Conservation (phyloP, 2,329 filamentous ascomycete species). For the Cordyceps fumosorosea region DNA sequence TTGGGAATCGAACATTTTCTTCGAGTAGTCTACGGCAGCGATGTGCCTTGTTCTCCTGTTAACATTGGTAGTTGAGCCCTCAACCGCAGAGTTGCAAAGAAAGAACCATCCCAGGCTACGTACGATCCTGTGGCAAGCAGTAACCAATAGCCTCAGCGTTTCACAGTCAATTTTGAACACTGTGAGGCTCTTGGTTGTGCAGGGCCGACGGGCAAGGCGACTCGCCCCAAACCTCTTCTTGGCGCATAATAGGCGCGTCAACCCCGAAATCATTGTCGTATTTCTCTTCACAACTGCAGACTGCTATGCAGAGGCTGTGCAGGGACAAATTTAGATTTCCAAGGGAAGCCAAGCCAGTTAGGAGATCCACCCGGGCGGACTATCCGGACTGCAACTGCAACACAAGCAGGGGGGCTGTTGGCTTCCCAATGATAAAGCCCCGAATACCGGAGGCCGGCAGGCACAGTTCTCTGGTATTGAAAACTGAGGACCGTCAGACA, state of each 20-base stretch:
- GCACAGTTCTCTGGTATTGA: not conserved
- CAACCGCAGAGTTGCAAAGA: too few relatives aligned
- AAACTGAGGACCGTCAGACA: not conserved
- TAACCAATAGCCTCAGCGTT: too few relatives aligned
- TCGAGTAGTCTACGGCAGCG: too few relatives aligned
- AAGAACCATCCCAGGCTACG: not conserved
- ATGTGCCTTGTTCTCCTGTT: too few relatives aligned
- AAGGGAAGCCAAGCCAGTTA: not conserved
- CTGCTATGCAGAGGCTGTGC: not conserved
- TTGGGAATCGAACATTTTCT: not conserved
- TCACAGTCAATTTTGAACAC: not conserved
- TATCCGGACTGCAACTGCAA: slow-evolving; percentile 1
- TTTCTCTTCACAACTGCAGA: not conserved
- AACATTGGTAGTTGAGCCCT: not conserved
- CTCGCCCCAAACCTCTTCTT: not conserved
- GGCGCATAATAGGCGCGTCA: not conserved
- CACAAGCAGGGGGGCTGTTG: not conserved
- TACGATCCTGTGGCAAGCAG: too few relatives aligned
- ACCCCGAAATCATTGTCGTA: not conserved
- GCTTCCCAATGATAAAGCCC: not conserved
- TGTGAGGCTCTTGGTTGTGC: not conserved
- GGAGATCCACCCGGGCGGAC: not conserved
- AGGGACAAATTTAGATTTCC: not conserved
- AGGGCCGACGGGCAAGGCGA: not conserved
- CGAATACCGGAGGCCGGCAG: not conserved